Conservation (phyloP, 768 basidiomycete genomes). For the Tulasnella sp. region DNA sequence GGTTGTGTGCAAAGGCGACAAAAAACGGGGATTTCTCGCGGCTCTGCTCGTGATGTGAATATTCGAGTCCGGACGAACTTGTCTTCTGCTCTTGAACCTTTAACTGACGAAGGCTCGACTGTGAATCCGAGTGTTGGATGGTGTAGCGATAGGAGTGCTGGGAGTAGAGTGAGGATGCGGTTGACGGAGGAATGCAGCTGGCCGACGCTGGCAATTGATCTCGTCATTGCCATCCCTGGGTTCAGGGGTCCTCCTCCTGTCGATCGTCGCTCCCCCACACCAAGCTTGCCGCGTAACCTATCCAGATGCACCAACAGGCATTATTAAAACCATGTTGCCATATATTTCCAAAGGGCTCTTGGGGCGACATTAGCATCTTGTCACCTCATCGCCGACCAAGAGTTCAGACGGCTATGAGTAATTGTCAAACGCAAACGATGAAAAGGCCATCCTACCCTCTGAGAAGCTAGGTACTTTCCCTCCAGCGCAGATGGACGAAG, state of each 20-base stretch:
- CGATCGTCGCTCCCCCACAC: slow-evolving; percentile 1
- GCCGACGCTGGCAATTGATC: neutral
- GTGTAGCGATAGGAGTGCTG: neutral
- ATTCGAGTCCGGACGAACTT: neutral
- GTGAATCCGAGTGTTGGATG: neutral
- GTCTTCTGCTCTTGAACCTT: neutral
- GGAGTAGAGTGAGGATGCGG: neutral
- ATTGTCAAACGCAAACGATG: no score
- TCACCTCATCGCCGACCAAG: no score
- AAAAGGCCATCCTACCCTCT: no score
- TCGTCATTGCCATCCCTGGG: neutral
- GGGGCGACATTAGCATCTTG: no score
- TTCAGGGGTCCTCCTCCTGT: slow-evolving; percentile 6
- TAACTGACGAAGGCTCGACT: neutral
- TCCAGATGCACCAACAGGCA: no score
- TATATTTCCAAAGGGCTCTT: no score
- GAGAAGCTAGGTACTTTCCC: no score
- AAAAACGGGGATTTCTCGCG: slow-evolving; percentile 11
- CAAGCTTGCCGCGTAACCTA: neutral
- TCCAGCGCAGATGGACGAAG: no score
- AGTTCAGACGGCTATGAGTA: no score
- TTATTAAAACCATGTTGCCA: no score
- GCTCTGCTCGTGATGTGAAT: slow-evolving; percentile 2
- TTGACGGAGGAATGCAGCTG: neutral
- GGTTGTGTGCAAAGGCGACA: neutral